Conservation (phyloP, 2,329 filamentous ascomycete species). For the Neofusicoccum laricinum region DNA sequence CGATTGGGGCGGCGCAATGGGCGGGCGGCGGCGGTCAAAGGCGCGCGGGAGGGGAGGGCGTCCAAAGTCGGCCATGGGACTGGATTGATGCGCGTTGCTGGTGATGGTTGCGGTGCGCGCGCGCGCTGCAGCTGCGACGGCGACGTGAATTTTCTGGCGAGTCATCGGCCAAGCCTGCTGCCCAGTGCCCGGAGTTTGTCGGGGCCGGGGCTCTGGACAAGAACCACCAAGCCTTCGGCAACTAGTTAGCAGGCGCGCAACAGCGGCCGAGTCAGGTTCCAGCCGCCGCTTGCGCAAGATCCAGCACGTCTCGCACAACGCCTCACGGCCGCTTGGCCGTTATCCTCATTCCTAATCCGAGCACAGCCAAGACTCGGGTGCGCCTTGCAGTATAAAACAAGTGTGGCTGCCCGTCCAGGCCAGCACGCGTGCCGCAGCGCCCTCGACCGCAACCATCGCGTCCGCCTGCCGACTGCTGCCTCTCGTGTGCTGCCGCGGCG, state of each 20-base stretch:
- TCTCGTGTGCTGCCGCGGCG: neutral
- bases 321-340: neutral
- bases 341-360: slow-evolving; percentile 4
- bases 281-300: neutral
- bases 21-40: neutral
- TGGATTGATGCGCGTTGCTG: neutral
- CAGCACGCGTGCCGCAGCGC: neutral
- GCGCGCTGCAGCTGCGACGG: neutral
- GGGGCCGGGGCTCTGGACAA: neutral
- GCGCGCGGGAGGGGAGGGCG: neutral
- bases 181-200: neutral
- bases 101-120: neutral
- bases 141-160: neutral
- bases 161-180: neutral
- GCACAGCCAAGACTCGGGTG: neutral
- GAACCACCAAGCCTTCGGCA: neutral
- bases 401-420: neutral
- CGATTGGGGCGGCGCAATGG: neutral
- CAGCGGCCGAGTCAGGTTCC: neutral
- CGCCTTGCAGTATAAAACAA: neutral
- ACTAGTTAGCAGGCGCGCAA: neutral
- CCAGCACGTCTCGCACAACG: neutral
- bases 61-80: neutral
- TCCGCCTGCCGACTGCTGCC: neutral
- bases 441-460: neutral